phyloP scores from a whole-genome alignment of 192 early-diverging fungal species.

The Coemansia sp. region DNA sequence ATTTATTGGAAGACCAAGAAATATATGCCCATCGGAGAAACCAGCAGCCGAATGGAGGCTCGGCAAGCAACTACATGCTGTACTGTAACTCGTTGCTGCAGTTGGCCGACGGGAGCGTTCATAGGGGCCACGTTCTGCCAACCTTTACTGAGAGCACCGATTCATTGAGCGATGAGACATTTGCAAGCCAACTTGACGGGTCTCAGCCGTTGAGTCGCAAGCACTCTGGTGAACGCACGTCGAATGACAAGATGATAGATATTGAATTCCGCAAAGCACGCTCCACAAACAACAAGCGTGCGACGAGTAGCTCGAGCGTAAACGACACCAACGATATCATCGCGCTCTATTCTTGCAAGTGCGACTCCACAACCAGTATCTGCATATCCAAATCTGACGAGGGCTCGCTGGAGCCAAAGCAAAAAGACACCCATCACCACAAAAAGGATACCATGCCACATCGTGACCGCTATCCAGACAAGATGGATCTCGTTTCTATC shows the following conservation, averaged over 20 bases:
- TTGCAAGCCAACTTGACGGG: constrained; percentile 3
- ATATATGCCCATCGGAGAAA: not conserved
- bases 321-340: constrained; percentile 30
- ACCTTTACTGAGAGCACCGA: constrained; percentile 1
- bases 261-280: too few species aligned
- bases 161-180: constrained; percentile 1
- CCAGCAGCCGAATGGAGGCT: constrained; percentile 3
- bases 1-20: not conserved
- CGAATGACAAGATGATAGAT: not conserved
- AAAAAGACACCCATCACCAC: not conserved
- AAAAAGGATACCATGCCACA: not conserved
- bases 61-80: not conserved
- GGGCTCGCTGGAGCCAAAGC: not conserved
- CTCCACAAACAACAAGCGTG: not conserved
- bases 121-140: not conserved
- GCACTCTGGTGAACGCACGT: constrained; percentile 10
- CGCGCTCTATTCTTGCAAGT: constrained; percentile 22
- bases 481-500: constrained; percentile 1
- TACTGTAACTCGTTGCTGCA: constrained; percentile 17
- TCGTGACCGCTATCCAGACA: not conserved
- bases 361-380: constrained; percentile 7
- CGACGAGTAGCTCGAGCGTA: not conserved
- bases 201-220: constrained; percentile 19
- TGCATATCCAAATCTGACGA: not conserved
- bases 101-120: constrained; percentile 3